Evolutionary conservation across 208 protist species (phyloP).

Genomic region (Histomonas meleagridis): DNA sequence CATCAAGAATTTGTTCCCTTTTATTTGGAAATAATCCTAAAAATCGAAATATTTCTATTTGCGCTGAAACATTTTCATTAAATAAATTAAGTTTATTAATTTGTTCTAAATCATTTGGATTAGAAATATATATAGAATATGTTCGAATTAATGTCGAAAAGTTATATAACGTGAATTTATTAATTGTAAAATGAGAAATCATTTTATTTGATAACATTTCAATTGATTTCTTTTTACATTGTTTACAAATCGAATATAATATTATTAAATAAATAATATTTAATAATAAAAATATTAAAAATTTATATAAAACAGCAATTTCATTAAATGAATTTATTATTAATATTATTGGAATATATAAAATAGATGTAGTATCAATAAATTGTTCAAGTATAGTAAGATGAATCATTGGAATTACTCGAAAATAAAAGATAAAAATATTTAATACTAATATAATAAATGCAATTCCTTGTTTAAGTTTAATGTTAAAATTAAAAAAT

Average conservation of each 20-base stretch:
- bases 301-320: background rate
- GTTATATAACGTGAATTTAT: background rate
- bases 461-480: background rate
- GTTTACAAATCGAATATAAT: background rate
- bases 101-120: background rate
- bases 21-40: background rate
- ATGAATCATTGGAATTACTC: background rate
- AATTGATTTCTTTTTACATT: background rate
- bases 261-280: background rate
- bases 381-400: background rate
- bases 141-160: background rate
- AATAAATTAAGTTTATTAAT: background rate
- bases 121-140: background rate
- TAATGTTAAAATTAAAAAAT: background rate
- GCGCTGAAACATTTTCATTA: background rate
- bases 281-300: background rate
- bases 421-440: background rate
- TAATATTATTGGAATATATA: background rate
- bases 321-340: background rate
- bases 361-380: background rate
- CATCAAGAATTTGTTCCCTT: background rate
- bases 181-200: background rate
- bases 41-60: conserved; percentile 10
- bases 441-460: background rate
- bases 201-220: background rate